Base-by-base conservation (phyloP, 2,329 filamentous ascomycete genomes). In the Celoporthe dispersa region DNA sequence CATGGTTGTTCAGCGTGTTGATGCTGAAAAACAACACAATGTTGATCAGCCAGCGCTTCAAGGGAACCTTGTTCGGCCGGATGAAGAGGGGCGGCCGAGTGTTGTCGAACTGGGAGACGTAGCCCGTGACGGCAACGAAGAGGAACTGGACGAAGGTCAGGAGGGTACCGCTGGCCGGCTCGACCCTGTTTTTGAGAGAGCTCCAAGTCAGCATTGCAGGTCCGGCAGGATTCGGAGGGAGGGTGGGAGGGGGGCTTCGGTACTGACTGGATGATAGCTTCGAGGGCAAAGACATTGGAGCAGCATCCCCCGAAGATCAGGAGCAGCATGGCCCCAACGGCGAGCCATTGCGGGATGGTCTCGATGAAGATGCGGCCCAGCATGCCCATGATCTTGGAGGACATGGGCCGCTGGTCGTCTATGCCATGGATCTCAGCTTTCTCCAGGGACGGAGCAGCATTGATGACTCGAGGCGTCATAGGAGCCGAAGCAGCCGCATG, bases 1-100 rank as follows among this genome's bases (percentile, higher is more conserved):
- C 96, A 84, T 95, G 95, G 77, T 99, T 99, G 82, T 99, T 99
- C 77, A 99, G 83, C 70, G 98, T 89, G 76, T 98, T 99, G 81
- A 99, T 96, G 72, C 88, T 88, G 79, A 97, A 96, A 81, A 98
- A 98, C 75, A 98, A 88, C 4, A 92, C 84, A 57, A 97, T 97
- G 78, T 97, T 98, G 76, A 95, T 85, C 64, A 93, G 78, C 94
- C 96, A 98, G 78, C 93, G 92, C 63, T 86, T 86, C 68, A 98
- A 84, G 0, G 96, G 96, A 4, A 98, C 93, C 66, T 89, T 90
- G 74, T 94, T 94, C 25, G 88, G 88, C 69, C 88, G 89, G 60
- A 98, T 80, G 76, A 93, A 95, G 73, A 94, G 88, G 0, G 91
- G 90, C 11, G 88, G 88, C 68, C 88, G 87, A 4, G 84, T 87